Conservation (phyloP, 495 filamentous ascomycete genomes). For the Penicillium psychrofluorescens region DNA sequence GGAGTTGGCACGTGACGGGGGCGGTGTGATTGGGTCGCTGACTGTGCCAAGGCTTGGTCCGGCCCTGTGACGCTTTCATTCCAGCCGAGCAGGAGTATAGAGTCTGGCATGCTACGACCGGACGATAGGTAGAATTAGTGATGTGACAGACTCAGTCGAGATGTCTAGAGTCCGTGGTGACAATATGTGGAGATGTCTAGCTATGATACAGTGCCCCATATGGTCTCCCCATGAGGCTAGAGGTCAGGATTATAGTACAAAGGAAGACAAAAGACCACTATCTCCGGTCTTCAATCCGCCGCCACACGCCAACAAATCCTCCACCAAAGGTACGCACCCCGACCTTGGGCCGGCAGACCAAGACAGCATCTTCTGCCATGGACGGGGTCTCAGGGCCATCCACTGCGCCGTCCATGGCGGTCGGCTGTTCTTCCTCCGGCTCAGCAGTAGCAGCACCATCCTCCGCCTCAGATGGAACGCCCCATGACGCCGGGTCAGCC, state of each 20-base stretch:
- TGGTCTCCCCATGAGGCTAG: background rate
- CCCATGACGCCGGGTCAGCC: conserved; percentile 35
- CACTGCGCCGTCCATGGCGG: background rate
- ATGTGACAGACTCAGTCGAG: no score
- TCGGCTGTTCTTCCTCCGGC: conserved; percentile 4
- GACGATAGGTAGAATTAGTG: no score
- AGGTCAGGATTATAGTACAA: conserved; percentile 6
- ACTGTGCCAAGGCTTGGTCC: no score
- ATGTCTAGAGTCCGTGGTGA: no score
- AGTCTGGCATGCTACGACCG: no score
- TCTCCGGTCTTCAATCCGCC: conserved; percentile 34
- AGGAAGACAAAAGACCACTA: conserved; percentile 2
- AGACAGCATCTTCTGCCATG: conserved; percentile 36
- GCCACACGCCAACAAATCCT: conserved; percentile 66
- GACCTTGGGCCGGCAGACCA: conserved; percentile 65
- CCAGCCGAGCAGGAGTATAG: no score
- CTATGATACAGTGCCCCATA: no score
- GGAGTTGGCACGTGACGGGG: no score
- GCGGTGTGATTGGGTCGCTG: no score
- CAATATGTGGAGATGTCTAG: no score
- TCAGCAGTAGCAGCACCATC: conserved; percentile 2
- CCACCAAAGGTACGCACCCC: conserved; percentile 56
- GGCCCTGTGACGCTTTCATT: no score
- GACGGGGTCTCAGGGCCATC: background rate
- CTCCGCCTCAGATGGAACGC: conserved; percentile 9